Base-by-base conservation (phyloP, 441 rosid genomes). In the Daphne laureola region DNA sequence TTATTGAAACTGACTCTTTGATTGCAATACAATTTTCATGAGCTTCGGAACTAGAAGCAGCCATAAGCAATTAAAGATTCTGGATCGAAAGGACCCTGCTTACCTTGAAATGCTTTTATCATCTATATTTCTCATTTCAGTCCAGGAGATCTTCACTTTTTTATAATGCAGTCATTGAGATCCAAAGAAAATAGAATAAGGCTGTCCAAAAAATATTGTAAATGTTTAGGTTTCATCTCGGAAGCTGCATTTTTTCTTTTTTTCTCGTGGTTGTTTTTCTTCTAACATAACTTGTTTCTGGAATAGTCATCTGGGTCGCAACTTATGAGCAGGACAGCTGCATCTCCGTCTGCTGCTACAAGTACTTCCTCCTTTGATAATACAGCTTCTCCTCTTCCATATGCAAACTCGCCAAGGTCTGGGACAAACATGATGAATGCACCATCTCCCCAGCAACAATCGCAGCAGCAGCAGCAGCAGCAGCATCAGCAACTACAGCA, bases 331-430 rank as follows among this genome's bases (percentile, higher is more conserved):
- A 84, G 96, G 69, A 72, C 99, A 45, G 87, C 88, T 59, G 97
- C 97, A 69, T 90, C 96, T 66, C 95, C 99, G 52, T 71, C 90
- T 53, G 65, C 71, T 67, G 79, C 87, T 58, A 62, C 76, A 43
- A 73, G 74, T 67, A 68, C 71, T 51, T 68, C 72, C 59, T 85
- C 90, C 51, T 83, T 83, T 70, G 96, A 87, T 51, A 83, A 76
- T 76, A 73, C 86, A 16, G 66, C 86, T 66, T 93, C 99, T 55
- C 97, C 99, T 6, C 67, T 93, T 54, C 88, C 71, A 59, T 90
- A 90, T 77, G 82, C 95, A 54, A 90, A 85, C 71, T 93, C 99
- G 57, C 99, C 96, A 63, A 84, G 90, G 63, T 86, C 97, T 35
- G 80, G 83, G 53, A 59, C 91, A 40, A 78, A 56, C 62, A 82